Conservation (phyloP, 2,329 filamentous ascomycete genomes). For the Cladosporium sp. region DNA sequence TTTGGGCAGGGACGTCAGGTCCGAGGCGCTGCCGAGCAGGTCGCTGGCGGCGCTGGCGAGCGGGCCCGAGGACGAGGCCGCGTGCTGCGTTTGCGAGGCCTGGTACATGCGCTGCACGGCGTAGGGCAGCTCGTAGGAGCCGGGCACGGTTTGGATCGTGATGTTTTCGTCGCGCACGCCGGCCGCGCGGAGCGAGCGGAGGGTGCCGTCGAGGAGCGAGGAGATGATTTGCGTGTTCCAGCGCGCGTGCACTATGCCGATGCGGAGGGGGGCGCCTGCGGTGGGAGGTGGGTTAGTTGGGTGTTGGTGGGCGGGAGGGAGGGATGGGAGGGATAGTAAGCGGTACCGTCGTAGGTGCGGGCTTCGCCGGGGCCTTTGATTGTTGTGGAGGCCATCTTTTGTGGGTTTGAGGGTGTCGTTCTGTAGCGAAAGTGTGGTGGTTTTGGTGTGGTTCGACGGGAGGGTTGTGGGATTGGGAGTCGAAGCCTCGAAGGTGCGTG, state of each 20-base stretch:
- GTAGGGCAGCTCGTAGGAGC: conserved; percentile 89
- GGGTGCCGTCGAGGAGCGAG: conserved; percentile 73
- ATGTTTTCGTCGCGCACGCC: conserved; percentile 88
- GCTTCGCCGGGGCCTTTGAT: conserved; percentile 13
- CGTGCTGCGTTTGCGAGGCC: conserved; percentile 61
- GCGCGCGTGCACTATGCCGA: conserved; percentile 91
- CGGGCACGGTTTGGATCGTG: conserved; percentile 80
- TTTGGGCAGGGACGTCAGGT: neutral
- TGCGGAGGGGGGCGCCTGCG: conserved; percentile 57
- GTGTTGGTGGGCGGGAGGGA: conserved; percentile 35
- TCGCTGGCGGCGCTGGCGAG: conserved; percentile 35
- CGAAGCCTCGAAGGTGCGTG: neutral
- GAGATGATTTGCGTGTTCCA: conserved; percentile 91
- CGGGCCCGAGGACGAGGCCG: conserved; percentile 28
- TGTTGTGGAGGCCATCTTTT: neutral
- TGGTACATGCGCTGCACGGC: conserved; percentile 70
- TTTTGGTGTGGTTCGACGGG: neutral
- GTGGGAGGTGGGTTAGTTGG: conserved; percentile 45
- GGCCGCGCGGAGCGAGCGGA: conserved; percentile 66
- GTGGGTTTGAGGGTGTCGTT: neutral
- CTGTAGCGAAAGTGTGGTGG: neutral
- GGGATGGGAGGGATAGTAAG: neutral
- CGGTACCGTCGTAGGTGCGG: conserved; percentile 8
- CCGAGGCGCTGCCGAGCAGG: conserved; percentile 55
- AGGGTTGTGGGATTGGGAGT: neutral